These are phyloP conservation scores for Bipolaris bicolor DNA, from an alignment of 2,329 filamentous ascomycete species.

Conservation along the genomic window DNA sequence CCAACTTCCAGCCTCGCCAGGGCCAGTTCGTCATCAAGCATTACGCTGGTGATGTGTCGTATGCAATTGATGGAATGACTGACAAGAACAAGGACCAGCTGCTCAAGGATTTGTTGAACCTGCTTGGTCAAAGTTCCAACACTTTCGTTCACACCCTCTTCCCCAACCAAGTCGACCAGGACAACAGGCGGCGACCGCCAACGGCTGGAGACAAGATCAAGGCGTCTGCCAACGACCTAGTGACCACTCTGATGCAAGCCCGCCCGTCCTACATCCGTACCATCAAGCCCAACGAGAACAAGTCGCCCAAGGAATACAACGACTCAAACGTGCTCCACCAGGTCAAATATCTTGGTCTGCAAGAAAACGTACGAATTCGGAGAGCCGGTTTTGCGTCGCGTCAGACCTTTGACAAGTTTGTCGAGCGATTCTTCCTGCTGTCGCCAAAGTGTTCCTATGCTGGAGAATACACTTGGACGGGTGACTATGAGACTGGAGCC, in stretches of 20 bases:
- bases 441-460: conserved; percentile 95
- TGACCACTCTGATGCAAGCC: conserved; percentile 95
- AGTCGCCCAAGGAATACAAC: conserved; percentile 93
- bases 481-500: conserved; percentile 83
- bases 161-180: conserved; percentile 90
- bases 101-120: conserved; percentile 87
- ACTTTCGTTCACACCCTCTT: conserved; percentile 86
- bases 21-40: conserved; percentile 99
- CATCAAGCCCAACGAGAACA: conserved; percentile 99
- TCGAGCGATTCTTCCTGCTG: conserved; percentile 93
- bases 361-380: conserved; percentile 97
- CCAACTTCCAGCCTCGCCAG: conserved; percentile 89
- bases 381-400: conserved; percentile 96
- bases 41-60: conserved; percentile 95
- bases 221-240: conserved; percentile 89
- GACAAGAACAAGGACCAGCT: conserved; percentile 99
- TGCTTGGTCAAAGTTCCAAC: conserved; percentile 85
- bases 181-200: conserved; percentile 91
- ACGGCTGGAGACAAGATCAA: conserved; percentile 97
- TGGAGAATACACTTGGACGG: conserved; percentile 95
- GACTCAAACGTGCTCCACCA: conserved; percentile 92
- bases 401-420: conserved; percentile 97
- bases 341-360: conserved; percentile 98
- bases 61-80: conserved; percentile 94
- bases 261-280: conserved; percentile 98